Evolutionary conservation across 2,329 filamentous ascomycete species (phyloP), one percentile per base, ranked within the genome.

Genomic region (Coniochaeta sp.): DNA sequence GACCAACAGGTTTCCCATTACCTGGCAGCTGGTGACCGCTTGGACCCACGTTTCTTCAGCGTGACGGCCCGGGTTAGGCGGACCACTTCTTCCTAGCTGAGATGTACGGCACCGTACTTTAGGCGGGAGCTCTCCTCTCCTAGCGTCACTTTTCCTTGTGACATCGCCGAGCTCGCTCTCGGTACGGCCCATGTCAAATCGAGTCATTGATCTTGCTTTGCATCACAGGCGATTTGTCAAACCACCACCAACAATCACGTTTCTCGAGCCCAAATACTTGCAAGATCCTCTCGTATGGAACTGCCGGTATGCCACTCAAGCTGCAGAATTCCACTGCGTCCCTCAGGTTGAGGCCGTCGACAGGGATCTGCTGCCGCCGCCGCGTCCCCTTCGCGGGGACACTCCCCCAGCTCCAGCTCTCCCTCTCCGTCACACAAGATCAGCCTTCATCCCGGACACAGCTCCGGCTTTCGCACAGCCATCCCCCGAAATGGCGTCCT

Each of bases 401-500:
- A 17, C 38, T 57, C 22, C 38, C 44, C 22, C 34, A 44, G 19
- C 47, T 52, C 16, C 47, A 52, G 24, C 26, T 26, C 47, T 10
- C 3, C 9, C 34, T 38, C 28, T 28, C 14, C 47, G 54, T 32
- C 19, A 7, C 38, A 57, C 52, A 28, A 57, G 30, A 28, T 22
- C 16, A 22, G 55, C 58, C 28, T 52, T 42, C 10, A 22, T 16
- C 22, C 12, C n/a, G 10, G 34, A 55, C 61, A 57, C 59, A 50
- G 38, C 52, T 50, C 30, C 60, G 62, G 24, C 60, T 42, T 32
- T 62, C 65, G 22, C 62, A 65, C 36, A 61, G 52, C 54, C 54
- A 56, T 64, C 61, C 70, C 68, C 66, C 68, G 76, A 78, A 80
- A 73, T 88, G 85, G 85, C 79, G 86, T 62, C 85, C 85, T 3